Base-by-base conservation (phyloP, 2,329 filamentous ascomycete genomes). In the Arachnopeziza araneosa region DNA sequence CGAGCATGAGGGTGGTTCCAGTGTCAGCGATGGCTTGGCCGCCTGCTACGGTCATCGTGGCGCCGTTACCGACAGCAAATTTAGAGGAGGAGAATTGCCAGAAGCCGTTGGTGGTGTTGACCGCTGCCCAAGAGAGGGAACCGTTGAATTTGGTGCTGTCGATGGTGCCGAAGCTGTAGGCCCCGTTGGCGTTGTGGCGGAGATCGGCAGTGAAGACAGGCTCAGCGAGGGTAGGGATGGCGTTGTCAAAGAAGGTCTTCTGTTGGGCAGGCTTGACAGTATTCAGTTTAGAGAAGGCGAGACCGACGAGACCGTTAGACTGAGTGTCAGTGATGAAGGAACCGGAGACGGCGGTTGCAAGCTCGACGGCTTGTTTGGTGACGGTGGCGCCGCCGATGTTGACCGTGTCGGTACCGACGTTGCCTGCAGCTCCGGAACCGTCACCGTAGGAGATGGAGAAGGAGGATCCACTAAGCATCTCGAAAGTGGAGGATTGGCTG, bases 291-390 rank as follows among this genome's bases (percentile, higher is more conserved):
- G 68, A 70, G 64, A 69, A 73, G 2, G 80, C 85, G 54, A 89
- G 79, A n/a, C 86, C 86, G 52, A 89, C 78, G 19, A 89, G 79
- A 36, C 86, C 86, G 66, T 87, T 84, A 51, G 69, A 69, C 48
- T 67, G 60, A n/a, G 69, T 70, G 59, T 76, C 74, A 30, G 63
- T 50, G 32, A 73, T 68, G 64, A 76, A 76, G 1, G 68, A 69
- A 23, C 56, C 24, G 1, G 71, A 74, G 30, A 73, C 69, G 1
- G 65, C 67, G 10, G 69, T 73, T 19, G 73, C 72, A 23, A 73
- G 61, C 56, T 75, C 72, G 24, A 75, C 63, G 17, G 70, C 70
- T 65, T 74, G 72, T 14, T 49, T 58, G 5, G 65, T 67, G 26
- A 74, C 71, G 3, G 68, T 72, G 24, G 69, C 70, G 19, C 70